Conservation (phyloP, 2,329 filamentous ascomycete species). For the Beauveria varroae region DNA sequence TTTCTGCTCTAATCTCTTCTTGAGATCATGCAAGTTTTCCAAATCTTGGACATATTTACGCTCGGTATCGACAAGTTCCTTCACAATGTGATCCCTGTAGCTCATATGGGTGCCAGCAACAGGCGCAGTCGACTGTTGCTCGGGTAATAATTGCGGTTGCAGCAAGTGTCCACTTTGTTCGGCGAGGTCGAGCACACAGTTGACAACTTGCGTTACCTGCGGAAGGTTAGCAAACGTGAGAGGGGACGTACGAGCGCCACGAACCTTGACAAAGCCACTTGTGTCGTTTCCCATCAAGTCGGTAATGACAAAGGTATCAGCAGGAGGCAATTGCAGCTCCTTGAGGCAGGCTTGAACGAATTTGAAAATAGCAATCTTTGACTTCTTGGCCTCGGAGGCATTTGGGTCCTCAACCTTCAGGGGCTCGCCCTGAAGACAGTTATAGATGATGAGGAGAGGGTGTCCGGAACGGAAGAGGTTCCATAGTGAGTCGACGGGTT, state of each 20-base stretch:
- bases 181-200: slow-evolving; percentile 81
- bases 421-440: slow-evolving; percentile 61
- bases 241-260: not conserved
- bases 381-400: slow-evolving; percentile 61
- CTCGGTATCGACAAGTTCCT: slow-evolving; percentile 89
- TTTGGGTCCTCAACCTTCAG: slow-evolving; percentile 59
- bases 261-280: slow-evolving; percentile 90
- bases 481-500: slow-evolving; percentile 88
- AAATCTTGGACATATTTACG: slow-evolving; percentile 97
- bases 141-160: slow-evolving; percentile 50
- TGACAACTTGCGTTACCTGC: slow-evolving; percentile 82
- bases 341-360: slow-evolving; percentile 86
- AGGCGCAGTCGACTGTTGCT: slow-evolving; percentile 39
- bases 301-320: slow-evolving; percentile 84
- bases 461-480: slow-evolving; percentile 74
- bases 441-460: slow-evolving; percentile 83
- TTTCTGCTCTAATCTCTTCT: slow-evolving; percentile 80
- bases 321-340: slow-evolving; percentile 68
- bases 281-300: slow-evolving; percentile 93
- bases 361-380: slow-evolving; percentile 84
- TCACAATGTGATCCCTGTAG: slow-evolving; percentile 78
- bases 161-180: slow-evolving; percentile 68
- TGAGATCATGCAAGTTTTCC: slow-evolving; percentile 86
- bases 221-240: slow-evolving; percentile 2
- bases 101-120: slow-evolving; percentile 58